phyloP scores from a whole-genome alignment of 345 rosid genomes.

The Gossypium raimondii region DNA sequence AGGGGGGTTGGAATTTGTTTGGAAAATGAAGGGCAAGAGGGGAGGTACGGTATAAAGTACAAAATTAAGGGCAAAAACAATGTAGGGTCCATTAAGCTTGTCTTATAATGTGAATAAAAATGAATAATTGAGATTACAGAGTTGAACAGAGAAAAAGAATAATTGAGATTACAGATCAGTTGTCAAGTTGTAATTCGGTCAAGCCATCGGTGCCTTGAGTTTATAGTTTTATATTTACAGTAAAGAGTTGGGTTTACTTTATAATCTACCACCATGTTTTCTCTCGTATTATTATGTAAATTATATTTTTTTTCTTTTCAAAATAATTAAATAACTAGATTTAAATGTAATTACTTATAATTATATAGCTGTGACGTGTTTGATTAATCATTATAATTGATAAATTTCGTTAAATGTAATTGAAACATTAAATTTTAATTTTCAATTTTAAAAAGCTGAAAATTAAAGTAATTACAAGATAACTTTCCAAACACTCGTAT shows the following conservation, averaged over 20 bases:
- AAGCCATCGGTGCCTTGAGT: background rate
- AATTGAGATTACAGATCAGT: background rate
- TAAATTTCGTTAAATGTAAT: rapidly evolving
- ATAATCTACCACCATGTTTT: background rate
- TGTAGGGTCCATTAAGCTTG: conserved; percentile 19
- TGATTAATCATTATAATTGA: too few species aligned
- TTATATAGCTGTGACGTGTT: too few species aligned
- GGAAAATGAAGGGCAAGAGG: background rate
- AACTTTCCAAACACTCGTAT: too few species aligned
- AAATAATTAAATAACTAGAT: background rate
- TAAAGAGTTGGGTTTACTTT: background rate
- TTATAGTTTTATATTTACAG: background rate
- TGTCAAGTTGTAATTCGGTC: background rate
- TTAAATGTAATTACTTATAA: background rate
- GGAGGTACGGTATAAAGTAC: conserved; percentile 16
- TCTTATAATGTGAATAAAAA: background rate
- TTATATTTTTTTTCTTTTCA: too few species aligned
- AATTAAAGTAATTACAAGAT: too few species aligned
- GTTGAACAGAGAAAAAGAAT: background rate
- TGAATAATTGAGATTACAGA: background rate
- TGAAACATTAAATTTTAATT: too few species aligned
- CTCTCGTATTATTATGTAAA: too few species aligned
- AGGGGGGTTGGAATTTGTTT: background rate
- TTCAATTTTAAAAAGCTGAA: too few species aligned
- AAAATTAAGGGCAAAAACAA: background rate